Evolutionary conservation across 75 land plant genomes (phyloP).

Genomic region (Picea sitchensis): DNA sequence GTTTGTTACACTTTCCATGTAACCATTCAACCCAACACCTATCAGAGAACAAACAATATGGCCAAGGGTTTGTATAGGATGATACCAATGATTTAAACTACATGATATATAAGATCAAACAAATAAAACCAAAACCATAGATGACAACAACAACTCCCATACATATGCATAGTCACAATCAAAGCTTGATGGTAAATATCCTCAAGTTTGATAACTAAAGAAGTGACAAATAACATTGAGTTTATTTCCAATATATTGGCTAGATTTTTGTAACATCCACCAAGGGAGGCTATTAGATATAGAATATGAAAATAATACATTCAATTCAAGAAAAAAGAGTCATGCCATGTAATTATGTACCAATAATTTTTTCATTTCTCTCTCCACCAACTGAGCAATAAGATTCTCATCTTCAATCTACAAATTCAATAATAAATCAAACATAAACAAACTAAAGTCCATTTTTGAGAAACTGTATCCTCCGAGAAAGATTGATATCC

Average conservation of each 20-base stretch:
- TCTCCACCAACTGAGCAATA: slow-evolving; percentile 84
- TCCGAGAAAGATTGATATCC: not conserved
- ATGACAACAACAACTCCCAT: slow-evolving; percentile 16
- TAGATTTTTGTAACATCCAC: slow-evolving; percentile 71
- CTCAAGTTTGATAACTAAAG: slow-evolving; percentile 98
- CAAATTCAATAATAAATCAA: slow-evolving; percentile 5
- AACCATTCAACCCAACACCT: slow-evolving; percentile 30
- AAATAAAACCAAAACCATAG: not conserved
- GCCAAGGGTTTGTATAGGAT: slow-evolving; percentile 70
- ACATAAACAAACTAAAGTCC: not conserved
- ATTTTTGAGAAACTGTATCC: not conserved
- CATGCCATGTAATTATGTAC: slow-evolving; percentile 21
- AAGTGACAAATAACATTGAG: slow-evolving; percentile 97
- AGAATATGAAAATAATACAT: not conserved
- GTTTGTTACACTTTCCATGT: too few relatives aligned
- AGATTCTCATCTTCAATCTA: slow-evolving; percentile 99
- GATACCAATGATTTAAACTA: not conserved
- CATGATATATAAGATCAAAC: not conserved
- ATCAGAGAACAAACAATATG: slow-evolving; percentile 79
- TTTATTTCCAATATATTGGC: slow-evolving; percentile 91
- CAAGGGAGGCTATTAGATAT: slow-evolving; percentile 7
- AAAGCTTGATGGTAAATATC: slow-evolving; percentile 93
- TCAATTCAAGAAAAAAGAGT: not conserved
- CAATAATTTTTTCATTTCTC: slow-evolving; percentile 75
- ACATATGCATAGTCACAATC: slow-evolving; percentile 97